These are phyloP conservation scores for Pleurotus eryngii DNA, from an alignment of 768 basidiomycete species.

Conservation along the genomic window DNA sequence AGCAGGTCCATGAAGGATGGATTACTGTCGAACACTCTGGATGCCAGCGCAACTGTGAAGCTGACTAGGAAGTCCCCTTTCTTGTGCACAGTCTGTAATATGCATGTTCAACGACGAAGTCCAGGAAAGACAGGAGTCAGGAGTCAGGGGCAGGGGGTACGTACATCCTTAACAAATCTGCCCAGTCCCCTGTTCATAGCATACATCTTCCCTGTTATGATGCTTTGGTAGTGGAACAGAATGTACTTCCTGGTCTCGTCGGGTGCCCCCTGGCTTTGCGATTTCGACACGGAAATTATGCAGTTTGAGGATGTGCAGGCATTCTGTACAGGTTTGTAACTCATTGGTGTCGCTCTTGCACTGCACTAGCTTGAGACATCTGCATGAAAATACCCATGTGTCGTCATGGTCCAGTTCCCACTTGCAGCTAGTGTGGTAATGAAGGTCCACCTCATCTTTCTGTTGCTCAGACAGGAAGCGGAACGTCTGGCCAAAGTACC, in stretches of 20 bases:
- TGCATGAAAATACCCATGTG: background rate
- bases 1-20: constrained; percentile 20
- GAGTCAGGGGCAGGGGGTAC: background rate
- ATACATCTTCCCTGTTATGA: background rate
- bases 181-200: background rate
- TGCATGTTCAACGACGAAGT: too few species aligned
- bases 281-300: background rate
- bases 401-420: background rate
- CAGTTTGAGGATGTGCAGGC: background rate
- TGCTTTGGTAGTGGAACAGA: background rate
- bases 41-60: background rate
- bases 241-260: background rate
- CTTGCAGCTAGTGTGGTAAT: background rate
- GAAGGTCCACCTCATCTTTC: background rate
- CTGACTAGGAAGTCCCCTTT: background rate
- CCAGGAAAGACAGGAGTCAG: too few species aligned
- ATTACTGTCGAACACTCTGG: background rate
- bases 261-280: background rate
- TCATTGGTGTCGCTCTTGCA: background rate
- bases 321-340: background rate
- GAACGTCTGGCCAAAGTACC: background rate
- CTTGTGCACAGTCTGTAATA: background rate
- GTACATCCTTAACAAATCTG: background rate
- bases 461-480: background rate
- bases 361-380: background rate